Conservation (phyloP, 169 alveolate genomes). For the Plasmodium sp. region DNA sequence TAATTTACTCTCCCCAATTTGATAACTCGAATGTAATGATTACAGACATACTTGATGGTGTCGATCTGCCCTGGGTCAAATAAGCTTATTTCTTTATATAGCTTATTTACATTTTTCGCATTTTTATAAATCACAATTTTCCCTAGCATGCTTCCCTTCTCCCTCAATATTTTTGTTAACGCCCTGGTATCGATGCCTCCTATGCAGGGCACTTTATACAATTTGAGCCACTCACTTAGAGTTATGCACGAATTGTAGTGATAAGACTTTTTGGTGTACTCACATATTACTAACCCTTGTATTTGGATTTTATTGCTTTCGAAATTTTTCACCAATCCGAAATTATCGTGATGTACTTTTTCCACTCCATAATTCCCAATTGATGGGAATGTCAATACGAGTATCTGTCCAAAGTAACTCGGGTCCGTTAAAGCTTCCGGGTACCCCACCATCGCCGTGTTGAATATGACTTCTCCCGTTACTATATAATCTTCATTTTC, state of each 20-base stretch:
- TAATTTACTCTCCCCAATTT: constrained; percentile 6
- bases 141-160: constrained; percentile 86
- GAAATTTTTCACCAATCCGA: constrained; percentile 82
- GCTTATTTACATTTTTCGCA: constrained; percentile 22
- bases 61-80: constrained; percentile 69
- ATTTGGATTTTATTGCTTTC: constrained; percentile 84
- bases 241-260: constrained; percentile 49
- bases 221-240: constrained; percentile 40
- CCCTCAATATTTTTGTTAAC: constrained; percentile 87
- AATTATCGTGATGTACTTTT: constrained; percentile 80
- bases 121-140: constrained; percentile 79
- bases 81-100: constrained; percentile 52
- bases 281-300: constrained; percentile 87
- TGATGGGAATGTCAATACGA: constrained; percentile 88
- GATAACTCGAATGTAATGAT: constrained; percentile 46
- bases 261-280: constrained; percentile 79
- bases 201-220: constrained; percentile 73
- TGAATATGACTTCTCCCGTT: constrained; percentile 90
- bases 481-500: constrained; percentile 74
- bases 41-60: constrained; percentile 50
- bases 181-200: constrained; percentile 91
- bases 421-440: constrained; percentile 93
- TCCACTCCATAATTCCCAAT: constrained; percentile 92
- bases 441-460: constrained; percentile 92
- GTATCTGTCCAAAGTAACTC: constrained; percentile 89